Conservation (phyloP, 2,329 filamentous ascomycete genomes). For the Colletotrichum shisoi region DNA sequence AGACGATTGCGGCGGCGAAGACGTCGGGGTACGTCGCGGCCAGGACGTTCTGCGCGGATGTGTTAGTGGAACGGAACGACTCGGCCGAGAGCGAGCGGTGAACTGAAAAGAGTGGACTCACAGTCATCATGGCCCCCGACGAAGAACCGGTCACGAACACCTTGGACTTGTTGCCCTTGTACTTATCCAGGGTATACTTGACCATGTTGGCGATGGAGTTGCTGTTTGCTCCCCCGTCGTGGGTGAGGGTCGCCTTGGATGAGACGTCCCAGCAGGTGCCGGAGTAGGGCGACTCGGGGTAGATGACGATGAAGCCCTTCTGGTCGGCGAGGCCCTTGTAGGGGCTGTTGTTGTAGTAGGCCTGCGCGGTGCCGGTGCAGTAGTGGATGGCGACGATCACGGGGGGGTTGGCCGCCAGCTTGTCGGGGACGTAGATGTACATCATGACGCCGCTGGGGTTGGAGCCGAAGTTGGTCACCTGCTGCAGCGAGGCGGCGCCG, state of each 20-base stretch:
- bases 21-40: constrained; percentile 64
- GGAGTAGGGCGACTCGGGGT: constrained; percentile 53
- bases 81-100: not conserved
- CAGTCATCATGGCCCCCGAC: constrained; percentile 39
- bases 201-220: constrained; percentile 65
- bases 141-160: constrained; percentile 58
- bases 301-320: constrained; percentile 64
- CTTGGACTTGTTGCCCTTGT: constrained; percentile 56
- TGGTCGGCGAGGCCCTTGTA: constrained; percentile 63
- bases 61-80: no score
- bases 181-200: constrained; percentile 56
- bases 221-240: constrained; percentile 60
- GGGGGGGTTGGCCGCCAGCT: constrained; percentile 50
- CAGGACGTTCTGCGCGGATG: constrained; percentile 52
- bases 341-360: constrained; percentile 59
- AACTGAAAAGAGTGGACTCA: not conserved
- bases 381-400: constrained; percentile 66
- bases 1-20: constrained; percentile 60
- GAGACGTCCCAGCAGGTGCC: constrained; percentile 68
- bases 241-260: constrained; percentile 58
- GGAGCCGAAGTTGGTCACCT: constrained; percentile 45
- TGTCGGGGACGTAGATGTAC: constrained; percentile 47
- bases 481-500: constrained; percentile 43
- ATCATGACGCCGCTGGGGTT: constrained; percentile 45
- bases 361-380: constrained; percentile 62